These are phyloP conservation scores for Syncephalastrum racemosum DNA, from an alignment of 371 early-diverging fungal genomes.

Conservation along the genomic window DNA sequence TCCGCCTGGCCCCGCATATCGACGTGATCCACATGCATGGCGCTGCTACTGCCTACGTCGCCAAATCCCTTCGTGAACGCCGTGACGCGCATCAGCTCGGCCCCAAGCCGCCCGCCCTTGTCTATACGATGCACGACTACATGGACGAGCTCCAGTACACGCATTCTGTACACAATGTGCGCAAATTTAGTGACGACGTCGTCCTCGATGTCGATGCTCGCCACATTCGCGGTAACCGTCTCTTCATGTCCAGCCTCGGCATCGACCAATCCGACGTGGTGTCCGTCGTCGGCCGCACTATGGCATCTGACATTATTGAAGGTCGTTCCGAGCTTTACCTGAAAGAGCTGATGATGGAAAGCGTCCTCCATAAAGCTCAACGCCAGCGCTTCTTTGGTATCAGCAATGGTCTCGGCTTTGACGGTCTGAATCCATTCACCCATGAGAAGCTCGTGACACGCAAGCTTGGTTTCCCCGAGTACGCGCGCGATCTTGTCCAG, in stretches of 20 bases:
- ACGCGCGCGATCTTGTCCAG: conserved; percentile 26
- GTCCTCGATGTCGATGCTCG: conserved; percentile 4
- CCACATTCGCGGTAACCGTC: conserved; percentile 49
- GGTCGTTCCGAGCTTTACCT: conserved; percentile 58
- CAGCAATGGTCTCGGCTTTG: conserved; percentile 62
- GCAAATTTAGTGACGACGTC: conserved; percentile 44
- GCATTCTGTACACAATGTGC: conserved; percentile 48
- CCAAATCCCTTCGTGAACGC: conserved; percentile 42
- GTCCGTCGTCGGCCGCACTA: conserved; percentile 59
- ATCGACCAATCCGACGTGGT: conserved; percentile 59
- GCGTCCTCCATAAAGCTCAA: conserved; percentile 50
- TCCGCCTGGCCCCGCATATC: conserved; percentile 31
- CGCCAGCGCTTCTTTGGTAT: conserved; percentile 58
- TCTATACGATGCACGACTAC: conserved; percentile 70
- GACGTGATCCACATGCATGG: conserved; percentile 68
- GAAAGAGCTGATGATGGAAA: conserved; percentile 62
- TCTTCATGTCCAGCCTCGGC: conserved; percentile 59
- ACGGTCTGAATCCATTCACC: conserved; percentile 54
- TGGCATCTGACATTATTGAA: conserved; percentile 64
- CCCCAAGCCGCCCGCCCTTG: conserved; percentile 50
- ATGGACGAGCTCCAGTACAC: conserved; percentile 61
- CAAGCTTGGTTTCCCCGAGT: conserved; percentile 43
- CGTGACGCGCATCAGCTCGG: conserved; percentile 31
- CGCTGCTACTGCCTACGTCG: conserved; percentile 60
- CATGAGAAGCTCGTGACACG: conserved; percentile 32